A percentile compares a stretch with the other conserved stretches of the same genome.
phyloP scores from a whole-genome alignment of 768 basidiomycete genomes.

The Lentinula guzmanii region DNA sequence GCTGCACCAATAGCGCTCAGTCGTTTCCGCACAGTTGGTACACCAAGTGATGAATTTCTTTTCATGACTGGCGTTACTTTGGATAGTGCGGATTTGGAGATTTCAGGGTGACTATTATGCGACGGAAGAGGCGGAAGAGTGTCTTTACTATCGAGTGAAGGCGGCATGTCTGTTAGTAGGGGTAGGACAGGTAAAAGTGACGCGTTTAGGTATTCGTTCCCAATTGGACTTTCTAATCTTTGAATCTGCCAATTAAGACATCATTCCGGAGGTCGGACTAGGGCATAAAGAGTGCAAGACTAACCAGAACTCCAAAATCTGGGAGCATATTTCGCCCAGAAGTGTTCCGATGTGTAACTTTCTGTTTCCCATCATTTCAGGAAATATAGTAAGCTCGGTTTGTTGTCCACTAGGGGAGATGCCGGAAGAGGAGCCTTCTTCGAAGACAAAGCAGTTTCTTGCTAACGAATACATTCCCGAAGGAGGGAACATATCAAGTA shows the following conservation, averaged over 20 bases:
- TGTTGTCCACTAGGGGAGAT: conserved; percentile 50
- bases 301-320: conserved; percentile 80
- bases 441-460: conserved; percentile 81
- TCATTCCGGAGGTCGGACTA: conserved; percentile 4
- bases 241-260: conserved; percentile 45
- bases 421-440: conserved; percentile 57
- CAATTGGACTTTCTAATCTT: conserved; percentile 74
- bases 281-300: conserved; percentile 16
- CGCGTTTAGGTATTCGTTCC: conserved; percentile 81
- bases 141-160: conserved; percentile 46
- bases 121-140: conserved; percentile 40
- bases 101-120: conserved; percentile 53
- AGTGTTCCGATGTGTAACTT: conserved; percentile 84
- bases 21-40: conserved; percentile 44
- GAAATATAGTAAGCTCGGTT: conserved; percentile 73
- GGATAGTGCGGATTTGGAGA: conserved; percentile 32
- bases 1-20: conserved; percentile 57
- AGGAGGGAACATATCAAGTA: conserved; percentile 63
- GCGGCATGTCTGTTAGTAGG: conserved; percentile 53
- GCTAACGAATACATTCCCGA: conserved; percentile 72
- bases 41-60: conserved; percentile 49
- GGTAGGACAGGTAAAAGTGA: conserved; percentile 59
- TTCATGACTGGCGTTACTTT: conserved; percentile 36
- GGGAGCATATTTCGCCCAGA: conserved; percentile 84
- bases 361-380: conserved; percentile 82